Base-by-base conservation (phyloP, 2,329 filamentous ascomycete genomes). In the Parastagonospora avenae region DNA sequence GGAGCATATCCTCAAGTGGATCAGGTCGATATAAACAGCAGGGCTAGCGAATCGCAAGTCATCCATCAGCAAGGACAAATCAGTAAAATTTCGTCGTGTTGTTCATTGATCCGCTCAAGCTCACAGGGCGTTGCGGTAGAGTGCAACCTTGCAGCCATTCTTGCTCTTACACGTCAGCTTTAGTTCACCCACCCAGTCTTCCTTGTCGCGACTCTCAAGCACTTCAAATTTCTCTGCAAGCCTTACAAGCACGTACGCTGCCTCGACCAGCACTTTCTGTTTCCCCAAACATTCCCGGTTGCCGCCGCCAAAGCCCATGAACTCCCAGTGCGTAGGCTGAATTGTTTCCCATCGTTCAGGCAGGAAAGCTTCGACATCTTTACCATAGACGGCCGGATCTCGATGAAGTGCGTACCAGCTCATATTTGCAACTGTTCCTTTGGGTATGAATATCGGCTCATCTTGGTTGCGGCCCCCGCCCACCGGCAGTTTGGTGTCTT, bases 331-430 rank as follows among this genome's bases (percentile, higher is more conserved):
- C 8, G 15, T 27, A 4, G 48, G 59, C 8, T 51, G 28, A 15
- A 60, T 51, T 4, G 3, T 46, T 4, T 56, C 32, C 59, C 59
- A 62, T 7, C 55, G 42, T 32, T 47, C 44, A 4, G 44, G 44
- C 9, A 28, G 19, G 37, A 58, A 60, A 6, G 47, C 35, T 2
- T 57, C 55, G 6, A 50, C 47, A 28, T 63, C 60, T 27, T 51
- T 50, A 1, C 62, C 62, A 19, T 62, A 60, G 1, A 60, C 48
- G 1, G 35, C 6, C 5, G 50, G 37, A 28, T 54, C 42, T 19
- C 76, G 70, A 54, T 82, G 80, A 64, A 82, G 77, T 14, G 72
- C 55, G 53, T 76, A 79, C 8, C 75, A 66, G 10, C 55, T 64
- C 52, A 78, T 80, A 2, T 45, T 27, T 7, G 40, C 48, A 5